Evolutionary conservation across 2,329 filamentous ascomycete species (phyloP).

Genomic region (Colletotrichum lupini): DNA sequence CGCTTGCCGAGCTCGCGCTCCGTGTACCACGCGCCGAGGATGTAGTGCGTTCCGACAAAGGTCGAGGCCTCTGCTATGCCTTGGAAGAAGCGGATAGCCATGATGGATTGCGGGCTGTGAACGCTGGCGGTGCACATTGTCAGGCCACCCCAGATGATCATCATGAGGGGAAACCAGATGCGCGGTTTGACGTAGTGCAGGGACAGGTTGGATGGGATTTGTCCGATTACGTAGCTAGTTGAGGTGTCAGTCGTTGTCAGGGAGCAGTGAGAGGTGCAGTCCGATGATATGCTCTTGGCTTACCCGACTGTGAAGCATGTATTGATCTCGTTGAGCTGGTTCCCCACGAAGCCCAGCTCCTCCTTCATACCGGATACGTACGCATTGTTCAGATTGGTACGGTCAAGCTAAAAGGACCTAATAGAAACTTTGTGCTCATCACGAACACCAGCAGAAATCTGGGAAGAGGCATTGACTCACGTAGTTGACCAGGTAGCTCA

Average conservation of each 20-base stretch:
- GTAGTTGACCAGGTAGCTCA: slow-evolving; percentile 67
- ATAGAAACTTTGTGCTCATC: neutral
- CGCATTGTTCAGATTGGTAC: slow-evolving; percentile 47
- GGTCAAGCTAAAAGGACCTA: slow-evolving; percentile 8
- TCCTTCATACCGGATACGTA: slow-evolving; percentile 54
- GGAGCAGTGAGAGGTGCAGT: too few relatives aligned
- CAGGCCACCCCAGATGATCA: slow-evolving; percentile 71
- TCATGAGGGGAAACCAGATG: slow-evolving; percentile 73
- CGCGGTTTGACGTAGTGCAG: slow-evolving; percentile 72
- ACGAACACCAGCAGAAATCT: too few relatives aligned
- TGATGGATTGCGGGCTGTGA: slow-evolving; percentile 63
- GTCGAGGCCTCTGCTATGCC: slow-evolving; percentile 52
- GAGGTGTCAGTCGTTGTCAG: neutral
- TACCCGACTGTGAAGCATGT: slow-evolving; percentile 60
- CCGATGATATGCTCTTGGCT: slow-evolving; percentile 20
- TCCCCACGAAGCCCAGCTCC: slow-evolving; percentile 45
- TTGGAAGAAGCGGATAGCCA: slow-evolving; percentile 56
- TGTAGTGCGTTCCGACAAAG: slow-evolving; percentile 55
- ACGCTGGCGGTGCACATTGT: slow-evolving; percentile 70
- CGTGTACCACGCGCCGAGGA: slow-evolving; percentile 68
- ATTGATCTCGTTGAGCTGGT: slow-evolving; percentile 62
- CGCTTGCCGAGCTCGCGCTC: slow-evolving; percentile 72
- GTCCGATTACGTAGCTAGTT: slow-evolving; percentile 60
- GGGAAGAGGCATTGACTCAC: slow-evolving; percentile 43
- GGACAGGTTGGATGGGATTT: slow-evolving; percentile 70